Conservation (phyloP, 306 rosid species). For the Vigna angularis region DNA sequence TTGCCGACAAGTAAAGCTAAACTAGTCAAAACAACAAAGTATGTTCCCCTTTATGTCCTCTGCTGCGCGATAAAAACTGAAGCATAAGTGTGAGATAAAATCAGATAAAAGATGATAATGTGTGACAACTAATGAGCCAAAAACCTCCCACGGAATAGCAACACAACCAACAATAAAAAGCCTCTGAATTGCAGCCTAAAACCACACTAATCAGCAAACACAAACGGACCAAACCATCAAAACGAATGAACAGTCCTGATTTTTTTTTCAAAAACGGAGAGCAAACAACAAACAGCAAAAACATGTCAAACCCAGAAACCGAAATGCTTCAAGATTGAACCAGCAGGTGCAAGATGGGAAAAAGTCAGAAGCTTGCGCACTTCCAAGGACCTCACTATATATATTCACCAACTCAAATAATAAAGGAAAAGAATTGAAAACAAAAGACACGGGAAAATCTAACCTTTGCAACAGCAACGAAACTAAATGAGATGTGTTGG, state of each 20-base stretch:
- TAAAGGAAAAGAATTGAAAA: not conserved
- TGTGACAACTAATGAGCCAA: constrained; percentile 16
- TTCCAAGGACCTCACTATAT: not conserved
- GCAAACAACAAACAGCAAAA: constrained; percentile 18
- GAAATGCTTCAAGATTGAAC: constrained; percentile 36
- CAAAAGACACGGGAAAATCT: not conserved
- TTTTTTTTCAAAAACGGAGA: not conserved
- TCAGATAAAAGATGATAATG: constrained; percentile 17
- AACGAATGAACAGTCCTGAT: constrained; percentile 1
- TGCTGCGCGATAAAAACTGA: constrained; percentile 35
- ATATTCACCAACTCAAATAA: not conserved
- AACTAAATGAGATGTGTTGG: constrained; percentile 1
- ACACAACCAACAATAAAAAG: not conserved
- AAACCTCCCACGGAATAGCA: not conserved
- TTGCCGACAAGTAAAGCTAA: constrained; percentile 34
- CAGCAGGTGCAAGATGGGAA: constrained; percentile 23
- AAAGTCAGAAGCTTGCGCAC: constrained; percentile 22
- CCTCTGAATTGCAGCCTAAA: constrained; percentile 28
- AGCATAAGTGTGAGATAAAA: constrained; percentile 10
- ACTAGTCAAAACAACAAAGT: constrained; percentile 40
- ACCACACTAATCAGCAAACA: constrained; percentile 10
- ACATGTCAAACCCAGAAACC: constrained; percentile 20
- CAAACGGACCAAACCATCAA: constrained; percentile 23
- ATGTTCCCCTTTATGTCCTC: constrained; percentile 28
- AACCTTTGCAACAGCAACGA: constrained; percentile 37